Evolutionary conservation across 2,329 filamentous ascomycete genomes (phyloP), one percentile per base, ranked within the genome.

Genomic region (Trichoderma citrinoviride): DNA sequence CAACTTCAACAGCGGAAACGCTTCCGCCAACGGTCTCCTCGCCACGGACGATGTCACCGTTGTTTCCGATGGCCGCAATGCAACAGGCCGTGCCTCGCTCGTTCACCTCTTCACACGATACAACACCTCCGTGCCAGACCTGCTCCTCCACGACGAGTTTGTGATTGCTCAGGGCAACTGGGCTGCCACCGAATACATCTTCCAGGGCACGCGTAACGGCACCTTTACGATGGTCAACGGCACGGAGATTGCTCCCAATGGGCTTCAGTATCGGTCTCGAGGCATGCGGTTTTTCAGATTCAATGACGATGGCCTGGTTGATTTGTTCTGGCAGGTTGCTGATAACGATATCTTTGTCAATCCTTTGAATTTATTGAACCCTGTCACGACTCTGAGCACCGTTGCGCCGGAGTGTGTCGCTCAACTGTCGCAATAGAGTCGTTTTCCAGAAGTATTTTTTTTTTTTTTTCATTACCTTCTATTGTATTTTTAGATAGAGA

Each of bases 251-350:
- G 21, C 33, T 2, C 57, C 57, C 0, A 61, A 61, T 3, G 29
- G 57, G 19, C 12, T 12, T 15, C 57, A 61, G 4, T 61, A 61
- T 21, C 57, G 57, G 23, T 15, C 17, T 1, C 29, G 46, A 27
- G 57, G 57, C 3, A 61, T 61, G 57, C 44, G 29, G 23, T 61
- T 61, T 8, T 50, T 61, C 44, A 61, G 57, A 41, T 61, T 61
- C 17, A 61, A 61, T 17, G 27, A 61, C 14, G 57, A 49, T 17
- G 57, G 57, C 4, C 17, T 50, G 21, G 46, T 61, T 50, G 57
- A 61, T 49, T 21, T 61, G 46, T 61, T 61, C 12, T 61, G 57
- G 57, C 57, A 61, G 23, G 57, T 23, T n/a, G 29, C 33, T 27
- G 46, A 61, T 50, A 61, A 61, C 10, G 57, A 61, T 1, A 15